Base-by-base conservation (phyloP, 257 asterid genomes). In the Schizonepeta tenuifolia region DNA sequence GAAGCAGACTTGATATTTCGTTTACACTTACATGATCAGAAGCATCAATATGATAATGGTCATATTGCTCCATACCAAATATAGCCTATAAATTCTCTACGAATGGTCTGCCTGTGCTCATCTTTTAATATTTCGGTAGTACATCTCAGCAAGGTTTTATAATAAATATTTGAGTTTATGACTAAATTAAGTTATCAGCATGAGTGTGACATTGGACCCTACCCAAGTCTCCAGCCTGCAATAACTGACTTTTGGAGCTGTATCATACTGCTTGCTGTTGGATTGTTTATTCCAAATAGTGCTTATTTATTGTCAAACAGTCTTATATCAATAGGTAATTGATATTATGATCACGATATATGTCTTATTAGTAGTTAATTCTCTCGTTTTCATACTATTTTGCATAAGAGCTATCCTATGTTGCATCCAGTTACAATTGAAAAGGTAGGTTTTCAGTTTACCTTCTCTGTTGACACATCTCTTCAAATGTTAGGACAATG, bases 401-500 rank as follows among this genome's bases (percentile, higher is more conserved):
- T 12, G 46, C 15, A 9, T 20, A n/a, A 36, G 24, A 59, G 57
- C 69, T 59, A 22, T 59, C 35, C 61, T 28, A 2, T 46, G 60
- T 12, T 59, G 68, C n/a, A 11, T 22, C 36, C 17, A 41, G 58
- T 62, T 43, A 61, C 62, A 60, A 43, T 58, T 47, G 26, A 40
- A 7, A 38, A 33, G 38, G 41, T 36, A 36, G 28, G n/a, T 71
- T 44, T 44, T 59, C 6, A 7, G 9, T 40, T 70, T n/a, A 53
- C 67, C 57, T 41, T 70, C 58, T 56, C 46, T 40, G 65, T 55
- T 69, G 24, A 54, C 15, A 53, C 35, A 20, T 6, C 74, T 6
- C 65, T 54, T 69, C 43, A 69, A 69, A 55, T 56, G 53, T 40
- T 13, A 21, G 13, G 33, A 56, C 13, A 40, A 22, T 58, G 21